These are phyloP conservation scores for Rhexocercosporidium sp. DNA, from an alignment of 2,329 filamentous ascomycete species.

Conservation along the genomic window DNA sequence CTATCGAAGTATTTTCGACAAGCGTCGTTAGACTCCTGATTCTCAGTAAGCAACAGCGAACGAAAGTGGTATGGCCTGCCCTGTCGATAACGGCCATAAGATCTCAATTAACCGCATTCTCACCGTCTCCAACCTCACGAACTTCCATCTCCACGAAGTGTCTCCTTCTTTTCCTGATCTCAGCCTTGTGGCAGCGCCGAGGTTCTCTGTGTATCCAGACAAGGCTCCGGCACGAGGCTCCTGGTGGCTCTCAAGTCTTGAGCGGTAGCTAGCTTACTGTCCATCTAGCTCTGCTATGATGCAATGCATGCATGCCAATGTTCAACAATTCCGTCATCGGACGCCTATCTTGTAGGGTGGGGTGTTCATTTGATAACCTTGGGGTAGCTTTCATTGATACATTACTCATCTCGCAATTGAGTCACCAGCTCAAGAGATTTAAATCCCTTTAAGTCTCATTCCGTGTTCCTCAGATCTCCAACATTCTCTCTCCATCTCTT, in stretches of 20 bases:
- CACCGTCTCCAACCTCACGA: background rate
- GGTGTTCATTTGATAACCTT: background rate
- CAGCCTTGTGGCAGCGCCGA: too few species aligned
- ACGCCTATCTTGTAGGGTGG: background rate
- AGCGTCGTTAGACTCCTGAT: too few species aligned
- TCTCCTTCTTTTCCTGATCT: background rate
- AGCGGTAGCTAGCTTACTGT: background rate
- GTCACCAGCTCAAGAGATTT: background rate
- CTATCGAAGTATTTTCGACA: too few species aligned
- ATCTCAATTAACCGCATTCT: background rate
- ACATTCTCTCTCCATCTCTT: background rate
- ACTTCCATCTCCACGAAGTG: background rate
- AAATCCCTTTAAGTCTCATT: background rate
- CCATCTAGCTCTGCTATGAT: background rate
- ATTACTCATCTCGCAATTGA: background rate
- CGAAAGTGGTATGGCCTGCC: background rate
- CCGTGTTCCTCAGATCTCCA: background rate
- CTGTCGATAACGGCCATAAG: too few species aligned
- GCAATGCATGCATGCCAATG: background rate
- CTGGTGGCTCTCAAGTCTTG: background rate
- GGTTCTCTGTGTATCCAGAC: background rate
- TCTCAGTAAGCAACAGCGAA: too few species aligned
- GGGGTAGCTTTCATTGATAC: background rate
- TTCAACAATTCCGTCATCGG: constrained; percentile 1
- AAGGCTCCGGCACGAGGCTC: background rate